Evolutionary conservation across 306 rosid genomes (phyloP).

Genomic region (Malus asiatica): DNA sequence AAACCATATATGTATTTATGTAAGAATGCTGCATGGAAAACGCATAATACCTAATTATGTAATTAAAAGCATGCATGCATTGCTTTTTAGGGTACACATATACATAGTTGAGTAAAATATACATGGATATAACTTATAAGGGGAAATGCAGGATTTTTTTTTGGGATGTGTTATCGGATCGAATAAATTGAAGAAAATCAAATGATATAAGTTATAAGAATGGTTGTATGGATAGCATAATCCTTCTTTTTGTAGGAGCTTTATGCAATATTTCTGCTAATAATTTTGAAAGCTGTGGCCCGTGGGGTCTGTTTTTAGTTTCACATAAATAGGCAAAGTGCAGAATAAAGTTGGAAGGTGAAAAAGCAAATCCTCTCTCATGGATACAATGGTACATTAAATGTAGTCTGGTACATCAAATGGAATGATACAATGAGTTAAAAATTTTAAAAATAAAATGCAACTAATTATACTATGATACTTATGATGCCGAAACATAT

Average conservation of each 20-base stretch:
- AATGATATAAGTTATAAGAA: too few relatives aligned
- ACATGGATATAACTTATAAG: not conserved
- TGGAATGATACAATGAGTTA: too few relatives aligned
- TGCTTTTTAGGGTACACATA: not conserved
- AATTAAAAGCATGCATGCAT: not conserved
- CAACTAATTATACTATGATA: too few relatives aligned
- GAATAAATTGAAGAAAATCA: too few relatives aligned
- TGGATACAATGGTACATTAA: too few relatives aligned
- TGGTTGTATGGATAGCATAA: too few relatives aligned
- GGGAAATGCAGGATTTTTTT: not conserved
- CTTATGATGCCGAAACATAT: too few relatives aligned
- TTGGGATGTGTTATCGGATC: not conserved
- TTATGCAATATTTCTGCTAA: conserved; percentile 15
- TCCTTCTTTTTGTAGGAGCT: not conserved
- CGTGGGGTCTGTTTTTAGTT: conserved; percentile 31
- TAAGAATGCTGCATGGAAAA: not conserved
- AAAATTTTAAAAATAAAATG: too few relatives aligned
- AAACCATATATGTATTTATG: not conserved
- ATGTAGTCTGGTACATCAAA: too few relatives aligned
- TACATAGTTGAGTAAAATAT: not conserved
- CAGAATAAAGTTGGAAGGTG: conserved; percentile 30
- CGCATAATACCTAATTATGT: not conserved
- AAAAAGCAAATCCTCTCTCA: not conserved
- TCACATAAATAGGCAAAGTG: conserved; percentile 32
- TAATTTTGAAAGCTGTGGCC: conserved; percentile 28